These are phyloP conservation scores for Orbilia blumenaviensis DNA, from an alignment of 2,329 filamentous ascomycete genomes.

Conservation along the genomic window DNA sequence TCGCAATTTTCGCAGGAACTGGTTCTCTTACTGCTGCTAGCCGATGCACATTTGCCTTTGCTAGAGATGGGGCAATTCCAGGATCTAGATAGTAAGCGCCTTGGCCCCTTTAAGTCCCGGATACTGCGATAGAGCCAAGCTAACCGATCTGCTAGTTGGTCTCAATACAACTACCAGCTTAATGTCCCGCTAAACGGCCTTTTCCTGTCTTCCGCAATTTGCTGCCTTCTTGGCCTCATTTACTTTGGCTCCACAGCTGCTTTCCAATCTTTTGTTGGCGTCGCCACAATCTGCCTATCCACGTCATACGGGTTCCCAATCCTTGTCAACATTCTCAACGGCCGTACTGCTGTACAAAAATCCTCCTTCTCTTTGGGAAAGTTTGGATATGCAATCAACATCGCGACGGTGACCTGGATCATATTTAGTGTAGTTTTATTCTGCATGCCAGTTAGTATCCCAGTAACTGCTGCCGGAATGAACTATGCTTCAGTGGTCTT, in stretches of 20 bases:
- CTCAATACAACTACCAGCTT: constrained; percentile 71
- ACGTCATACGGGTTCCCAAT: constrained; percentile 80
- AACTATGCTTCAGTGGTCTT: constrained; percentile 75
- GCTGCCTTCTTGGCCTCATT: constrained; percentile 77
- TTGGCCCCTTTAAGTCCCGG: too few relatives aligned
- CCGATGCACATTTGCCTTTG: constrained; percentile 79
- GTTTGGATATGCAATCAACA: constrained; percentile 75
- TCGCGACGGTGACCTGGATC: constrained; percentile 76
- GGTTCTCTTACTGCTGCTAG: constrained; percentile 78
- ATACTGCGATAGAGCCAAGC: neutral
- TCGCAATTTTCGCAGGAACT: constrained; percentile 78
- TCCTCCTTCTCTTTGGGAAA: constrained; percentile 75
- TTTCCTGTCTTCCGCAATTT: constrained; percentile 73
- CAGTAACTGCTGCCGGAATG: constrained; percentile 69
- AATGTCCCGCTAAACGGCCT: constrained; percentile 77
- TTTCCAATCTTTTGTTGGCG: constrained; percentile 81
- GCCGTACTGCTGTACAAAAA: constrained; percentile 72
- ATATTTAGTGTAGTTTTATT: constrained; percentile 75
- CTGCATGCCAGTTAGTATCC: constrained; percentile 75
- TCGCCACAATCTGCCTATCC: constrained; percentile 80
- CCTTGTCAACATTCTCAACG: constrained; percentile 73
- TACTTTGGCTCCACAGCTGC: constrained; percentile 77
- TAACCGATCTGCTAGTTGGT: constrained; percentile 65
- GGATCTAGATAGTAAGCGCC: constrained; percentile 68
- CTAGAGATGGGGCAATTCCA: constrained; percentile 77